Conservation (phyloP, 1,284 basidiomycete species). For the Tylopilus sp. region DNA sequence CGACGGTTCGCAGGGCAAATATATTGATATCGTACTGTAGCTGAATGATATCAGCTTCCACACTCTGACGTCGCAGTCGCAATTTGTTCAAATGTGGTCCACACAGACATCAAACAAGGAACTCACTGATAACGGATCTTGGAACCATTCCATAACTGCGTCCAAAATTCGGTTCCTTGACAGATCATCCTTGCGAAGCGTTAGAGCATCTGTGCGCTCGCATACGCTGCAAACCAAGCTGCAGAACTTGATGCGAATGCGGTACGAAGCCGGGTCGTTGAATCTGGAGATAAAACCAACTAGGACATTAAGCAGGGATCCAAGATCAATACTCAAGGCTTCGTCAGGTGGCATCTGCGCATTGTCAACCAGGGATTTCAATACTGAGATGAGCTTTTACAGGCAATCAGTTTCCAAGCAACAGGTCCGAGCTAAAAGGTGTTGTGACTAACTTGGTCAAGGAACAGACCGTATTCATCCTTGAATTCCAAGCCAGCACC, state of each 20-base stretch:
- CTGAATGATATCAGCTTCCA: conserved; percentile 32
- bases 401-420: conserved; percentile 11
- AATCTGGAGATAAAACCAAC: conserved; percentile 67
- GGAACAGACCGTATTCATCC: conserved; percentile 59
- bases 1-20: conserved; percentile 65
- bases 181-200: conserved; percentile 62
- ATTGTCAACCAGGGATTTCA: conserved; percentile 76
- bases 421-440: conserved; percentile 3
- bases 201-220: conserved; percentile 56
- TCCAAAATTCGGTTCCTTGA: conserved; percentile 73
- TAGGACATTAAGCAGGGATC: conserved; percentile 59
- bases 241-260: conserved; percentile 77
- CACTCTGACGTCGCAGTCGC: conserved; percentile 16
- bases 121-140: conserved; percentile 46
- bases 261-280: conserved; percentile 49
- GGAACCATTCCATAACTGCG: conserved; percentile 74
- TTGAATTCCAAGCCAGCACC: conserved; percentile 45
- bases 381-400: conserved; percentile 62
- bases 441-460: conserved; percentile 62
- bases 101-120: conserved; percentile 1
- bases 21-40: conserved; percentile 66
- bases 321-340: conserved; percentile 67
- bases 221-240: conserved; percentile 67
- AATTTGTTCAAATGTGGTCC: conserved; percentile 11
- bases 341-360: conserved; percentile 58